Evolutionary conservation across 208 protist genomes (phyloP).

Genomic region (Jaenimonas drosophilae): DNA sequence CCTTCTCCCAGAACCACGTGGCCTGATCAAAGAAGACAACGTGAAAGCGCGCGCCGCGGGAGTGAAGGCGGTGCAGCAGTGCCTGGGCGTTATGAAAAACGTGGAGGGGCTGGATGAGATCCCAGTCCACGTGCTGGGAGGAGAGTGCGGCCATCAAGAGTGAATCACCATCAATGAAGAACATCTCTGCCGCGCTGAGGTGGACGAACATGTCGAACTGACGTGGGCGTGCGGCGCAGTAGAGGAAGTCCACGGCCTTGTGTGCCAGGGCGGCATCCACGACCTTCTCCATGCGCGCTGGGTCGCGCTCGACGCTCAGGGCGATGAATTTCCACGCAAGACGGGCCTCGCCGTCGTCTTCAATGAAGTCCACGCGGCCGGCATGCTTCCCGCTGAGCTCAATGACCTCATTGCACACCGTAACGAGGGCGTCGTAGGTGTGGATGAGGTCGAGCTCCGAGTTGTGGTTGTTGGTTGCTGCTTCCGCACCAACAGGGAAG

Average conservation of each 20-base stretch:
- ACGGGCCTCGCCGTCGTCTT: slow-evolving; percentile 47
- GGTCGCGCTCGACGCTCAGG: slow-evolving; percentile 10
- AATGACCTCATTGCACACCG: slow-evolving; percentile 18
- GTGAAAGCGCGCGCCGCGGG: slow-evolving; percentile 70
- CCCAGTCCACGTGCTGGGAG: slow-evolving; percentile 73
- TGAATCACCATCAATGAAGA: slow-evolving; percentile 89
- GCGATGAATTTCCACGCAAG: slow-evolving; percentile 79
- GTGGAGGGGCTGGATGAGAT: slow-evolving; percentile 80
- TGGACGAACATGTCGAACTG: slow-evolving; percentile 89
- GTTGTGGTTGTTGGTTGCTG: too few relatives aligned
- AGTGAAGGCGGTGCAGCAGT: slow-evolving; percentile 55
- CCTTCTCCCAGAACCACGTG: slow-evolving; percentile 66
- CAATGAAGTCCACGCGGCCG: slow-evolving; percentile 24
- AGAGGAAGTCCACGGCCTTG: slow-evolving; percentile 56
- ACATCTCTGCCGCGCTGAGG: slow-evolving; percentile 81
- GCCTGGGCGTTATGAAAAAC: slow-evolving; percentile 79
- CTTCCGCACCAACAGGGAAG: background rate
- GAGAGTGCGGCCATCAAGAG: slow-evolving; percentile 80
- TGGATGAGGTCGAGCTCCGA: slow-evolving; percentile 2
- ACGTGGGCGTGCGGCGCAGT: slow-evolving; percentile 65
- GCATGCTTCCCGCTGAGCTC: background rate
- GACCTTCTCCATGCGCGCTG: slow-evolving; percentile 9
- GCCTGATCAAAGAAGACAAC: slow-evolving; percentile 76
- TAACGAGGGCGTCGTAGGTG: slow-evolving; percentile 20
- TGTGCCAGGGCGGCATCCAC: slow-evolving; percentile 37